A percentile compares a stretch with the other conserved stretches of the same genome.
Evolutionary conservation across 768 basidiomycete species (phyloP).

Genomic region (Rhizopogon roseolus): DNA sequence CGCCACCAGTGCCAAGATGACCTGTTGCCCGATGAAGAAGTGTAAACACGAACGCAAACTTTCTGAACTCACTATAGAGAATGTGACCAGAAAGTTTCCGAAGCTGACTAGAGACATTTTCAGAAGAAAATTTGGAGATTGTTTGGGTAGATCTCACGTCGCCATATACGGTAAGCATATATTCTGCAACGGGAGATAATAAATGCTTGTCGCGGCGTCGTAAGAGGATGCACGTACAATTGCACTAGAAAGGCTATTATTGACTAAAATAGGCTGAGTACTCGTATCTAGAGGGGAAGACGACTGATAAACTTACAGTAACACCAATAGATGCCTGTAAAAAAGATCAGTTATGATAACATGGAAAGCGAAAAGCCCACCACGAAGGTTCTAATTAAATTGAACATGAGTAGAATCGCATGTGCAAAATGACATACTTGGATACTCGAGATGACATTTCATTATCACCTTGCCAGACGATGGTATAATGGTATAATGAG

Average conservation of each 20-base stretch:
- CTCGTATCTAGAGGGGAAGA: neutral
- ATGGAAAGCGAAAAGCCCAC: neutral
- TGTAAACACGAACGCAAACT: neutral
- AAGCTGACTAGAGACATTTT: neutral
- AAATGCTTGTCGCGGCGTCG: neutral
- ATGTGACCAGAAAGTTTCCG: conserved; percentile 16
- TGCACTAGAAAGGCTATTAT: conserved; percentile 31
- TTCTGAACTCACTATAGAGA: conserved; percentile 24
- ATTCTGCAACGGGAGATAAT: conserved; percentile 13
- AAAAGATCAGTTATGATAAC: neutral
- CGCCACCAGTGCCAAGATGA: conserved; percentile 24
- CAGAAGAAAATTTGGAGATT: neutral
- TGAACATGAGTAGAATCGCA: neutral
- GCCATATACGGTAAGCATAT: conserved; percentile 35
- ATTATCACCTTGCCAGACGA: conserved; percentile 21
- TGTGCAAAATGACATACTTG: conserved; percentile 10
- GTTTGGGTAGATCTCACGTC: conserved; percentile 17
- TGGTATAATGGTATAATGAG: conserved; percentile 28
- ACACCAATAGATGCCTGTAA: conserved; percentile 30
- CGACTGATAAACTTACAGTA: conserved; percentile 15
- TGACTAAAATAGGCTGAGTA: conserved; percentile 15
- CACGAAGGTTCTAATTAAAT: neutral
- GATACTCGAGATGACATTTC: conserved; percentile 23
- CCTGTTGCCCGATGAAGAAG: conserved; percentile 7
- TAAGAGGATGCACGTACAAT: conserved; percentile 17